A percentile compares a stretch with the other conserved stretches of the same genome.
These are phyloP conservation scores for Russula sp. DNA, from an alignment of 768 basidiomycete genomes.

Conservation along the genomic window DNA sequence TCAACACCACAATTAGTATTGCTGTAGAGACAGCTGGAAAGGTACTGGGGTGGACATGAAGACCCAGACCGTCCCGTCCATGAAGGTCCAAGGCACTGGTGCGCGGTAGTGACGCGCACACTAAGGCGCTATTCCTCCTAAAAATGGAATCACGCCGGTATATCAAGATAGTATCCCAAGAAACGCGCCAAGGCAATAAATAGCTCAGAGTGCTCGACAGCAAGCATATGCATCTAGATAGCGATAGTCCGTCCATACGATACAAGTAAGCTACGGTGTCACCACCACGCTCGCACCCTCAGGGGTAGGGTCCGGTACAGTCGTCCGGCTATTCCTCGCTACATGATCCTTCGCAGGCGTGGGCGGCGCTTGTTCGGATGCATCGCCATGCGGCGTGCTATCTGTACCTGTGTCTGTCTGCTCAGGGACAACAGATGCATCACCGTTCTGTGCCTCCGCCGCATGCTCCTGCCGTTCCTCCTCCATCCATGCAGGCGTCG, in stretches of 20 bases:
- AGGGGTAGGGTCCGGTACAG: neutral
- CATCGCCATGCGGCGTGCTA: neutral
- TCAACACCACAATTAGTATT: no score
- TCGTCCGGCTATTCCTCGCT: neutral
- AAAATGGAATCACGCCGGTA: no score
- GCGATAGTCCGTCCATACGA: neutral
- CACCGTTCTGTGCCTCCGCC: neutral
- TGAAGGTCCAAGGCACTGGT: no score
- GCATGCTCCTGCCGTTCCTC: neutral
- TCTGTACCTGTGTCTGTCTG: neutral
- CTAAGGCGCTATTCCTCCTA: no score
- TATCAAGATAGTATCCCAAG: no score
- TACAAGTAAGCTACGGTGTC: neutral
- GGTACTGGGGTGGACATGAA: no score
- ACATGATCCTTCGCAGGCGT: constrained; percentile 9
- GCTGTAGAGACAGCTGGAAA: no score
- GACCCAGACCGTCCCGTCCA: no score
- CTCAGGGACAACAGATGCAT: neutral
- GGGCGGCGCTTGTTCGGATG: neutral
- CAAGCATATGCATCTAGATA: neutral
- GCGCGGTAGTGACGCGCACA: no score
- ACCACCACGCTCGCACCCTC: constrained; percentile 4
- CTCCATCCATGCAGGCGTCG: neutral
- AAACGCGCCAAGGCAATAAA: no score
- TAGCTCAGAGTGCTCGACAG: no score